These are phyloP conservation scores for Cardamine chenopodiifolia DNA, from an alignment of 345 rosid genomes.

Conservation along the genomic window DNA sequence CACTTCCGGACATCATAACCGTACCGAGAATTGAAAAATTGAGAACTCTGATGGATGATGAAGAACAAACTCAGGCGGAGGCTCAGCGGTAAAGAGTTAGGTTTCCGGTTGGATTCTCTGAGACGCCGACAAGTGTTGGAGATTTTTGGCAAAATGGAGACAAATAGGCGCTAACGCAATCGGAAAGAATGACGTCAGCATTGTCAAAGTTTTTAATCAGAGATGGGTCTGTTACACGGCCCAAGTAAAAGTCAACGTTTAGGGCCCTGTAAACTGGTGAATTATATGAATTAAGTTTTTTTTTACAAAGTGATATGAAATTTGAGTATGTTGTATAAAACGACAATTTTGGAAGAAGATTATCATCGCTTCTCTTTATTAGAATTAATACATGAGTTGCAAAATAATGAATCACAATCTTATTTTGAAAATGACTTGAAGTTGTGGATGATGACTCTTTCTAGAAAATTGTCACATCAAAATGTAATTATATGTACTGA, in stretches of 20 bases:
- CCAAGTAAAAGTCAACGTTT: neutral
- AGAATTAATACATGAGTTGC: too few relatives aligned
- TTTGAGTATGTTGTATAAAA: too few relatives aligned
- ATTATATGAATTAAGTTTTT: too few relatives aligned
- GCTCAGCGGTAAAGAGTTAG: neutral
- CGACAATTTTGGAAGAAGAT: too few relatives aligned
- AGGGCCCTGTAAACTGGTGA: neutral
- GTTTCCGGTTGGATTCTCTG: conserved; percentile 26
- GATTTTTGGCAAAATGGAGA: neutral
- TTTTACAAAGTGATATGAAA: too few relatives aligned
- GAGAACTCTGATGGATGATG: neutral
- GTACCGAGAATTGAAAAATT: neutral
- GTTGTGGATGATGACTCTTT: too few relatives aligned
- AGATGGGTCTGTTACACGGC: conserved; percentile 34
- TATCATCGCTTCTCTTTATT: too few relatives aligned
- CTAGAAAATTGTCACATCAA: too few relatives aligned
- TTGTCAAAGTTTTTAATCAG: neutral
- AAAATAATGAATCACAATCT: too few relatives aligned
- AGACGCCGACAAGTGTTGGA: conserved; percentile 14
- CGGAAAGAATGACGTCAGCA: conserved; percentile 18
- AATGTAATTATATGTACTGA: too few relatives aligned
- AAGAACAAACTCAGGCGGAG: neutral
- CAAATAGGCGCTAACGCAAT: conserved; percentile 18
- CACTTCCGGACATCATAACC: conserved; percentile 48
- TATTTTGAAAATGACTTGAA: too few relatives aligned